Percentiles rank a stretch among this genome's conserved stretches.
Evolutionary conservation across 768 basidiomycete genomes (phyloP).

Genomic region (Hypholoma sublateritium): DNA sequence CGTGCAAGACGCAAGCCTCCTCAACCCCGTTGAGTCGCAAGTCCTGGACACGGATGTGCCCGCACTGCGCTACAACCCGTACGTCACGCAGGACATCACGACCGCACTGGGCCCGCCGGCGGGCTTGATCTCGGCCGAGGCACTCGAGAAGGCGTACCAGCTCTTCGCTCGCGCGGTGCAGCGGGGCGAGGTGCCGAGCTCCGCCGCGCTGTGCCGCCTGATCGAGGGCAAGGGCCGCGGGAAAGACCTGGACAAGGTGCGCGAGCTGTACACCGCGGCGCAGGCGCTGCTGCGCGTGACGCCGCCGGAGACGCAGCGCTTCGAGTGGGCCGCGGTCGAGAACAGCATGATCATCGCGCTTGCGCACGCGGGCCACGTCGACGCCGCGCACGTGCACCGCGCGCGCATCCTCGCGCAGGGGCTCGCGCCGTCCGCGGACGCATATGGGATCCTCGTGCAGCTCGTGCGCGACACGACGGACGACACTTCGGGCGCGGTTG

Average conservation of each 20-base stretch:
- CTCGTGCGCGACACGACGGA: conserved; percentile 93
- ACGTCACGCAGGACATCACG: not conserved
- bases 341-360: conserved; percentile 87
- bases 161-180: conserved; percentile 47
- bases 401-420: conserved; percentile 75
- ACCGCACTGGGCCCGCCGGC: not conserved
- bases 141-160: conserved; percentile 38
- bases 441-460: conserved; percentile 89
- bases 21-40: conserved; percentile 1
- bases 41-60: not conserved
- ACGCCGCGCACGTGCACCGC: conserved; percentile 81
- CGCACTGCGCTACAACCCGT: not conserved
- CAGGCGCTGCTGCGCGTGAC: conserved; percentile 52
- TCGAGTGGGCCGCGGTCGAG: conserved; percentile 77
- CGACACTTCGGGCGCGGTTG: conserved; percentile 84
- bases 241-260: conserved; percentile 59
- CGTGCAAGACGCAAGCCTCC: not conserved
- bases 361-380: conserved; percentile 78
- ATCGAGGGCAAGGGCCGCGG: conserved; percentile 69
- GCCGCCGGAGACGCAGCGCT: conserved; percentile 30
- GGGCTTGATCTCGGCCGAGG: not conserved
- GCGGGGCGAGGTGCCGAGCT: conserved; percentile 47
- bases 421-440: conserved; percentile 79
- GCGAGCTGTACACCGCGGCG: conserved; percentile 64
- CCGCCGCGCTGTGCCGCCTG: conserved; percentile 55